Percentiles rank a stretch among this genome's conserved stretches.
These are phyloP conservation scores for Leishmania aethiopica DNA, from an alignment of 208 protist genomes.

Conservation along the genomic window DNA sequence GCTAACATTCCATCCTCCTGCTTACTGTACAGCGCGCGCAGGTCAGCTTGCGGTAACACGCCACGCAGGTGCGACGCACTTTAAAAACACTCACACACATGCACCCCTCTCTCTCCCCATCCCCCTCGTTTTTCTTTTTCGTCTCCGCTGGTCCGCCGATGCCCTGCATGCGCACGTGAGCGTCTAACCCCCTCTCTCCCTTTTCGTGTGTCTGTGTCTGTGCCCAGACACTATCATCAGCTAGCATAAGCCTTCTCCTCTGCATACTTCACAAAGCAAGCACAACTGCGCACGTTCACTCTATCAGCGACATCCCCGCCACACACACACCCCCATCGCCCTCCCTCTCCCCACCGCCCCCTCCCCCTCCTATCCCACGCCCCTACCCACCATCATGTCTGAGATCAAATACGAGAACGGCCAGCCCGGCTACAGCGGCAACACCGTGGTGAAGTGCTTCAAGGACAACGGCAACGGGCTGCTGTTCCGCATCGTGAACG, in stretches of 20 bases:
- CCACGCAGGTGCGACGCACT: background rate
- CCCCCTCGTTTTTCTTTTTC: background rate
- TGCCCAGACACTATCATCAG: background rate
- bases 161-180: background rate
- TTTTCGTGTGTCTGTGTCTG: background rate
- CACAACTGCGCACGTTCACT: background rate
- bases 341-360: background rate
- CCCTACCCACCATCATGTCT: slow-evolving; percentile 30
- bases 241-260: background rate
- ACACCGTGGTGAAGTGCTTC: slow-evolving; percentile 76
- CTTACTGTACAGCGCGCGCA: background rate
- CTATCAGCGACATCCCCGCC: background rate
- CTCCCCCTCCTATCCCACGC: background rate
- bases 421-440: slow-evolving; percentile 51
- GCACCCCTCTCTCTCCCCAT: background rate
- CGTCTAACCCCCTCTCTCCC: background rate
- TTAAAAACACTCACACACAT: background rate
- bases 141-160: background rate
- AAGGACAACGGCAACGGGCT: slow-evolving; percentile 83
- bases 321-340: background rate
- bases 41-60: background rate
- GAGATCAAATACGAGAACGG: slow-evolving; percentile 72
- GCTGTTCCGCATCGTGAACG: slow-evolving; percentile 82
- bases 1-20: background rate
- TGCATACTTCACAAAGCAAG: background rate